Evolutionary conservation across 306 rosid species (phyloP), one percentile per base, ranked within the genome.

Genomic region (Rosa rugosa): DNA sequence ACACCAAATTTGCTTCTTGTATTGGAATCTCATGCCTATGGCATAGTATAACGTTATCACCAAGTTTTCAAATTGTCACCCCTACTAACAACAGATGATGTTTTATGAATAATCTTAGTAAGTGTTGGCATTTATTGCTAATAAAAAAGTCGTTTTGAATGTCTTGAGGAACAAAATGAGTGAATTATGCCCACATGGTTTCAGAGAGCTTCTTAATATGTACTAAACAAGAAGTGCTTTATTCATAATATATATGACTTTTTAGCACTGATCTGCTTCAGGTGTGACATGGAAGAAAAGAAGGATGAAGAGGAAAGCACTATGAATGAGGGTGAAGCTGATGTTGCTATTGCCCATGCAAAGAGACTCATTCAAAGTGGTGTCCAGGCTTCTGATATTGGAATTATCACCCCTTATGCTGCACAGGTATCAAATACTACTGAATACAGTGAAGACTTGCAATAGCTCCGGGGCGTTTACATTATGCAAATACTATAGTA

Each of bases 251-350:
- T 8, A 23, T n/a, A 14, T 76, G 11, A 13, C 69, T 49, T 69
- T 41, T 85, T 79, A 56, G 34, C 80, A 76, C 60, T 75, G 53
- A 77, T 86, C 82, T 76, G 75, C 79, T 85, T 83, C 87, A 93
- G 98, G 77, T 95, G 97, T 78, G 98, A 93, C 73, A 93, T 95
- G 98, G 99, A 95, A 85, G 99, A 95, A 84, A 95, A 85, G 84
- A 95, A 95, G 89, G 98, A 95, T 82, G 98, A 95, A 90, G 99
- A 91, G 81, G 99, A 95, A 79, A 95, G 99, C 89, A 93, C 98
- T 49, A 84, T 93, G 75, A 95, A 95, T 82, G 98, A 95, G 85
- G 97, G 99, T 76, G 99, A 95, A 82, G 91, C 96, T 63, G 98
- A 90, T 65, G 98, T 95, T 80, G 97, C 98, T 22, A 83, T 93